Evolutionary conservation across 495 filamentous ascomycete species (phyloP), one percentile per base, ranked within the genome.

Genomic region (Penicillium malachiteum): DNA sequence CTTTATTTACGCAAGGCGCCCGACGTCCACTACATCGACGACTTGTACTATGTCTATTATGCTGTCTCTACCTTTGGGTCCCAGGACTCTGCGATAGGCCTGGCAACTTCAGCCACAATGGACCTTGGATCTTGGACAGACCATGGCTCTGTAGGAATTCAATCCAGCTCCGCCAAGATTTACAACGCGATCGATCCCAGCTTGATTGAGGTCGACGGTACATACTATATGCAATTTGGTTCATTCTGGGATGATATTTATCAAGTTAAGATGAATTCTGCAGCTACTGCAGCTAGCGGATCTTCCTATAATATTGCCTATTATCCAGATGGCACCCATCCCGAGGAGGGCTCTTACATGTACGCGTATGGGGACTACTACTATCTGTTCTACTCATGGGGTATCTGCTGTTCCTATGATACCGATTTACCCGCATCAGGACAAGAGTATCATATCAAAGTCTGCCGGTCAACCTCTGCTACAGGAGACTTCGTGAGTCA

Each of bases 181-280:
- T 90, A 88, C 72, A 91, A 92, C 62, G 84, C 87, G 14, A 92
- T 92, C 56, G 89, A 92, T 61, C 67, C 73, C 0, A 89, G 87
- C 59, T 64, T 90, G 0, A 67, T 90, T 56, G 73, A 71, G 4
- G 67, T 65, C 7, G 72, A 69, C 11, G 76, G 75, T 5, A 71
- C 61, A 0, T 82, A 81, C 45, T 81, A 81, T 54, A 72, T 91
- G 56, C 83, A 75, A 47, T 92, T 88, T 47, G 88, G 87, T 0
- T 84, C 79, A 7, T 92, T 88, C 71, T 92, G 87, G 87, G 68
- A 74, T 7, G 84, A 85, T 57, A 74, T 90, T 46, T 85, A 83
- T 68, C 87, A 88, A 60, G 84, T 82, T 3, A 59, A 76, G 5
- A 79, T 90, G 79, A 76, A 65, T 35, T 59, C 71, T n/a, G 62